Evolutionary conservation across 805 yeast species (phyloP).

Genomic region (Pichia ethanolica): DNA sequence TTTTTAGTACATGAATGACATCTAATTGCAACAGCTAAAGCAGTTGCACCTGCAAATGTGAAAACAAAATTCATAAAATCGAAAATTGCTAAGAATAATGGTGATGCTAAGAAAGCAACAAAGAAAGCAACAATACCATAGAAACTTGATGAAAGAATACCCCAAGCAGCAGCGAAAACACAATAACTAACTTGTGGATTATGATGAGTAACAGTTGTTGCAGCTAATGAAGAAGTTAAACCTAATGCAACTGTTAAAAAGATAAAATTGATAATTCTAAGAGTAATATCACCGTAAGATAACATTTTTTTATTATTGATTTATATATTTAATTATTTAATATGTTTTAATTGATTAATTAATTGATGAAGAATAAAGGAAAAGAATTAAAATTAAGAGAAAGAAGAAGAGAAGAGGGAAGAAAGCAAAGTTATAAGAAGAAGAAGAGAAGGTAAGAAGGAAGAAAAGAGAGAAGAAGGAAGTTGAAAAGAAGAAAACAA

Average conservation of each 20-base stretch:
- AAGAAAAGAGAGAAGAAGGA: background rate
- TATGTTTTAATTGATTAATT: background rate
- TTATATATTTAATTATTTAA: background rate
- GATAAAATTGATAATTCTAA: constrained; percentile 69
- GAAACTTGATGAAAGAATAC: constrained; percentile 68
- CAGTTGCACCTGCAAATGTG: constrained; percentile 91
- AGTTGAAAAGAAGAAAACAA: background rate
- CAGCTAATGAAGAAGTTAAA: constrained; percentile 81
- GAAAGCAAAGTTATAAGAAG: background rate
- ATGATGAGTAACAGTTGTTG: constrained; percentile 42
- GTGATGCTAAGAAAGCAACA: constrained; percentile 78
- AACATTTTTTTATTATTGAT: constrained; percentile 26
- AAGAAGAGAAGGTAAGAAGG: background rate
- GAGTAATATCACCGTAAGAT: constrained; percentile 65
- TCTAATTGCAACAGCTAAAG: constrained; percentile 85
- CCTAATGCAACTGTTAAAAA: constrained; percentile 78
- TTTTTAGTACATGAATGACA: constrained; percentile 77
- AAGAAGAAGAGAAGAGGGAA: background rate
- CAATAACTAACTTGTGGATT: constrained; percentile 84
- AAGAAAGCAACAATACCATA: constrained; percentile 77
- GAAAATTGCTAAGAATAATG: constrained; percentile 60
- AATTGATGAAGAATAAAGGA: background rate
- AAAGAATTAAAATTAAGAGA: background rate
- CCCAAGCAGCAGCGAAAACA: constrained; percentile 84
- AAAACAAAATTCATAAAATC: constrained; percentile 88